phyloP scores from a whole-genome alignment of 805 yeast species.

The Ogataea nonfermentans region DNA sequence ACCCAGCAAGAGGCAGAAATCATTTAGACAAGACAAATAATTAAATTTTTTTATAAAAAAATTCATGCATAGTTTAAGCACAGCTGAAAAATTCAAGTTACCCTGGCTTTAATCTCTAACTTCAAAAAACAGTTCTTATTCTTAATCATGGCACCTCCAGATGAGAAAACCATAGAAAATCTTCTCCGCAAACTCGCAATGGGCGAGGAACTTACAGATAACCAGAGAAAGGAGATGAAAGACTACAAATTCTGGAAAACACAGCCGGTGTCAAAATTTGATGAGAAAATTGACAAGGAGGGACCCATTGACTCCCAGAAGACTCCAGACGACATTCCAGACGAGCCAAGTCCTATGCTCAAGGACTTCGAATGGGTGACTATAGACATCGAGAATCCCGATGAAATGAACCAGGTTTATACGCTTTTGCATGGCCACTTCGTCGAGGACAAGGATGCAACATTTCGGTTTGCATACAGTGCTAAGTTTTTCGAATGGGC shows the following conservation, averaged over 20 bases:
- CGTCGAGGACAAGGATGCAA: conserved; percentile 91
- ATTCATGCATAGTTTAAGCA: conserved; percentile 6
- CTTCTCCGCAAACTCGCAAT: conserved; percentile 52
- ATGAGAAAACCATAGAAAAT: conserved; percentile 51
- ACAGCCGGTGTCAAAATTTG: conserved; percentile 85
- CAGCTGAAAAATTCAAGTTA: conserved; percentile 1
- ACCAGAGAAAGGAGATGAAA: conserved; percentile 70
- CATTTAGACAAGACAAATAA: conserved; percentile 45
- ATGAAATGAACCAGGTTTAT: conserved; percentile 73
- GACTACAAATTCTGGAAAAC: conserved; percentile 98
- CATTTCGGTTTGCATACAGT: conserved; percentile 87
- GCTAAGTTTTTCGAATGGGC: conserved; percentile 89
- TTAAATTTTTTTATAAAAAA: conserved; percentile 8
- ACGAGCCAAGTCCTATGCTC: conserved; percentile 66
- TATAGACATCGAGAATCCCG: conserved; percentile 55
- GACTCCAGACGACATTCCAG: conserved; percentile 70
- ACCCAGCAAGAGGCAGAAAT: conserved; percentile 94
- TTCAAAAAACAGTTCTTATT: not conserved
- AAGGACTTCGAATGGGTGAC: conserved; percentile 88
- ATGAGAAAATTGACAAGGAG: conserved; percentile 62
- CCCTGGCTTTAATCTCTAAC: conserved; percentile 8
- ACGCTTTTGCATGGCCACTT: conserved; percentile 81
- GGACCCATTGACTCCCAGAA: conserved; percentile 78
- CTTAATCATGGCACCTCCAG: conserved; percentile 12
- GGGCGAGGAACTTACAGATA: conserved; percentile 54